A percentile compares a stretch with the other conserved stretches of the same genome.
phyloP scores from a whole-genome alignment of 1,284 basidiomycete genomes.

The Meira nashicola region DNA sequence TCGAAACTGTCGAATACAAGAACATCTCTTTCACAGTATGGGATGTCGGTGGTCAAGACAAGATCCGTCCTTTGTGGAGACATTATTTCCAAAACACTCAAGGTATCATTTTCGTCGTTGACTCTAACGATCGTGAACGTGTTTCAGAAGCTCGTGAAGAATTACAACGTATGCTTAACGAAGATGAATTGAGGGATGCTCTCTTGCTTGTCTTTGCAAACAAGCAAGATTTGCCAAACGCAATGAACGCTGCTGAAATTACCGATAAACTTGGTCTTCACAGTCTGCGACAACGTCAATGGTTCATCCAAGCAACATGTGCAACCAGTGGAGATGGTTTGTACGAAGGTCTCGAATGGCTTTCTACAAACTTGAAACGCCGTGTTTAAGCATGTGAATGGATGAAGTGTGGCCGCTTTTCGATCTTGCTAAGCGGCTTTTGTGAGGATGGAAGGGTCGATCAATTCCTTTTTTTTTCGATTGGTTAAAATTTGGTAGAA shows the following conservation, averaged over 20 bases:
- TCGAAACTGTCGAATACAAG: slow-evolving; percentile 99
- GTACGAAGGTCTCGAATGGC: slow-evolving; percentile 48
- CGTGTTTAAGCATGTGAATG: background rate
- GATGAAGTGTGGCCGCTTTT: background rate
- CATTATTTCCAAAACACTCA: slow-evolving; percentile 62
- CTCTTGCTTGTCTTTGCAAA: slow-evolving; percentile 71
- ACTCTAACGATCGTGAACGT: slow-evolving; percentile 78
- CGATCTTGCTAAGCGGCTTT: background rate
- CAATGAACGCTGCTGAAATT: slow-evolving; percentile 97
- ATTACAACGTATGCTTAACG: slow-evolving; percentile 90
- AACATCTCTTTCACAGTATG: slow-evolving; percentile 99
- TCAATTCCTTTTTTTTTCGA: too few relatives aligned
- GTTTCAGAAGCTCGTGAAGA: slow-evolving; percentile 96
- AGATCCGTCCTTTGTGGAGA: slow-evolving; percentile 67
- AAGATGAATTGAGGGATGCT: slow-evolving; percentile 98
- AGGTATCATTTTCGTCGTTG: slow-evolving; percentile 65
- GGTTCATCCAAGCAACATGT: slow-evolving; percentile 97
- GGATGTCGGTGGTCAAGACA: slow-evolving; percentile 81
- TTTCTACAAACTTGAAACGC: slow-evolving; percentile 8
- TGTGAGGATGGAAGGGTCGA: background rate
- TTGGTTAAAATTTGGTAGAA: too few relatives aligned
- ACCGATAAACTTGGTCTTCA: slow-evolving; percentile 95
- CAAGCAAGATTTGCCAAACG: slow-evolving; percentile 55
- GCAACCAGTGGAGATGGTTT: slow-evolving; percentile 85
- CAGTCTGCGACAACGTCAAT: slow-evolving; percentile 91